phyloP scores from a whole-genome alignment of 2,329 filamentous ascomycete species.

The Apiospora rasikravindrae region DNA sequence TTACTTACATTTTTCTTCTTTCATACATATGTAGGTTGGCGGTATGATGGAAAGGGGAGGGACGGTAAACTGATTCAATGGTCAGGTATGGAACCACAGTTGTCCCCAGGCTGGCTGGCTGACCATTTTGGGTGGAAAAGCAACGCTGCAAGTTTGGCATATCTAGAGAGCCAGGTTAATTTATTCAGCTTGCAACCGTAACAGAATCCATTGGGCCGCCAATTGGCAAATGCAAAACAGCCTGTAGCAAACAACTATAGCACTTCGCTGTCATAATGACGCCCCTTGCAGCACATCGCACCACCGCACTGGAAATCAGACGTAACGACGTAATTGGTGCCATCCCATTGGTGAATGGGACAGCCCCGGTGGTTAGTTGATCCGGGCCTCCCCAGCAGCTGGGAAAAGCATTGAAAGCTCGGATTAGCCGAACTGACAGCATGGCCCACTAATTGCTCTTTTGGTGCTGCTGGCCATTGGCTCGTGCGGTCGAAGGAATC shows the following conservation, averaged over 20 bases:
- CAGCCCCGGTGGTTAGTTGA: background rate
- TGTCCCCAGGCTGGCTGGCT: background rate
- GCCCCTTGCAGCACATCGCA: background rate
- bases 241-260: conserved; percentile 5
- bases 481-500: conserved; percentile 10
- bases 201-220: background rate
- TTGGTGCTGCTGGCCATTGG: conserved; percentile 11
- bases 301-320: background rate
- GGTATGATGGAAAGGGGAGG: background rate
- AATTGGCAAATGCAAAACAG: background rate
- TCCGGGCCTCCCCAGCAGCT: background rate
- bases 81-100: background rate
- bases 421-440: background rate
- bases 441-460: background rate
- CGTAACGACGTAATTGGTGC: background rate
- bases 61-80: background rate
- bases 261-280: background rate
- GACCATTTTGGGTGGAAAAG: background rate
- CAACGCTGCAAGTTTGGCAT: background rate
- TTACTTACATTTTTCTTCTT: background rate
- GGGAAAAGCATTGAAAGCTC: background rate
- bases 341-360: background rate
- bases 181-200: background rate
- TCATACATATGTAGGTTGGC: background rate
- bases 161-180: background rate